Conservation (phyloP, 306 rosid species). For the Ormosia emarginata region DNA sequence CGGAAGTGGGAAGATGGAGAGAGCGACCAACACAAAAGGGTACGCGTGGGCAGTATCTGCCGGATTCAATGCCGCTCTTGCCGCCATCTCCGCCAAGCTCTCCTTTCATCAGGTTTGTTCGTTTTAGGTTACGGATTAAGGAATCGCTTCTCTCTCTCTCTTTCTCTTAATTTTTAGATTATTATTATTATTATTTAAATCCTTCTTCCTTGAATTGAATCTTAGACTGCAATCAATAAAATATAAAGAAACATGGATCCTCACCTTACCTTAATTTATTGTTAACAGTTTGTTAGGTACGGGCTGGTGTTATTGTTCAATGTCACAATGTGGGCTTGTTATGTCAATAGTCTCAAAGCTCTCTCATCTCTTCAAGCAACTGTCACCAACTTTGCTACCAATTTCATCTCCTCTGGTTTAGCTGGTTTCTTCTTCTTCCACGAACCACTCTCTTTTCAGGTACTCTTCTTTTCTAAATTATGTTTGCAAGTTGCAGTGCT, state of each 20-base stretch:
- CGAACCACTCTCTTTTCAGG: constrained; percentile 71
- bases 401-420: constrained; percentile 82
- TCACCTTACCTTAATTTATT: background rate
- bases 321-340: constrained; percentile 82
- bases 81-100: constrained; percentile 33
- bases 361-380: constrained; percentile 89
- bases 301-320: constrained; percentile 59
- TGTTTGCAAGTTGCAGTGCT: background rate
- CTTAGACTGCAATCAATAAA: background rate
- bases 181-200: background rate
- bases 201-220: background rate
- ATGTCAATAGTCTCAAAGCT: constrained; percentile 81
- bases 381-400: constrained; percentile 82
- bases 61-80: constrained; percentile 37
- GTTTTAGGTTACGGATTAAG: too few relatives aligned
- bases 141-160: too few relatives aligned
- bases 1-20: constrained; percentile 3
- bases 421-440: constrained; percentile 70
- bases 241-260: background rate
- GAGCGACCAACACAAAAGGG: background rate
- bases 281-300: constrained; percentile 56
- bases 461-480: constrained; percentile 6
- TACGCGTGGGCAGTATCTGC: constrained; percentile 35
- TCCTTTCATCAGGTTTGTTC: constrained; percentile 10
- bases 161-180: background rate